Percentiles rank a stretch among this genome's conserved stretches.
Conservation (phyloP, 2,329 filamentous ascomycete genomes). For the Claviceps sp. region DNA sequence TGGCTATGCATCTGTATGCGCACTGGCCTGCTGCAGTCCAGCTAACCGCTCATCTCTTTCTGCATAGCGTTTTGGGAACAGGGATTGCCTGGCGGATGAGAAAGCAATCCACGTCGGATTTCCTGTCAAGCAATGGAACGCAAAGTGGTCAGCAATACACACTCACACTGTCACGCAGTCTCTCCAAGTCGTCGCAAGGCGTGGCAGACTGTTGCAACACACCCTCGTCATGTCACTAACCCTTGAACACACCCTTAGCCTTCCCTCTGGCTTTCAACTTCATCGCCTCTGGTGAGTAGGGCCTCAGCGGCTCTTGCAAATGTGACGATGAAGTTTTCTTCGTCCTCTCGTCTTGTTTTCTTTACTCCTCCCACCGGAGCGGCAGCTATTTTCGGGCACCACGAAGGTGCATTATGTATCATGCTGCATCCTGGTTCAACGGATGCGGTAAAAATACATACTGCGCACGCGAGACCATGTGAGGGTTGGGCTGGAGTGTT, state of each 20-base stretch:
- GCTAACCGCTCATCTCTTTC: slow-evolving; percentile 2
- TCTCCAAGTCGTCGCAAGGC: not conserved
- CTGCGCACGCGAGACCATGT: not conserved
- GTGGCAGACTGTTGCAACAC: not conserved
- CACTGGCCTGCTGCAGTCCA: not conserved
- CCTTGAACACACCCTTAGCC: slow-evolving; percentile 32
- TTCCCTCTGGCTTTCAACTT: slow-evolving; percentile 77
- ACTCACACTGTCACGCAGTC: not conserved
- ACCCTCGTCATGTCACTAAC: not conserved
- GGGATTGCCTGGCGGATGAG: slow-evolving; percentile 43
- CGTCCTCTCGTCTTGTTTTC: not conserved
- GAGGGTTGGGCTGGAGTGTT: not conserved
- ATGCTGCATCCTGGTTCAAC: not conserved
- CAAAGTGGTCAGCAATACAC: slow-evolving; percentile 56
- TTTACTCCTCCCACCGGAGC: not conserved
- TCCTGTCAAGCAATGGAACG: slow-evolving; percentile 64
- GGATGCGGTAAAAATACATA: not conserved
- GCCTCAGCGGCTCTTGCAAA: slow-evolving; percentile 3
- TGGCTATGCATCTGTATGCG: too few species aligned
- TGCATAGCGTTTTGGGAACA: slow-evolving; percentile 46
- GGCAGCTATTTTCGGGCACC: not conserved
- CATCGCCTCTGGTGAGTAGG: slow-evolving; percentile 79
- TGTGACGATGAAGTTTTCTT: not conserved
- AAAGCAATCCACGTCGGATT: slow-evolving; percentile 55
- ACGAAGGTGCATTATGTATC: not conserved